A percentile compares a stretch with the other conserved stretches of the same genome.
Evolutionary conservation across 352 stramenopile species (phyloP).

Genomic region (Phytophthora pseudosyringae): DNA sequence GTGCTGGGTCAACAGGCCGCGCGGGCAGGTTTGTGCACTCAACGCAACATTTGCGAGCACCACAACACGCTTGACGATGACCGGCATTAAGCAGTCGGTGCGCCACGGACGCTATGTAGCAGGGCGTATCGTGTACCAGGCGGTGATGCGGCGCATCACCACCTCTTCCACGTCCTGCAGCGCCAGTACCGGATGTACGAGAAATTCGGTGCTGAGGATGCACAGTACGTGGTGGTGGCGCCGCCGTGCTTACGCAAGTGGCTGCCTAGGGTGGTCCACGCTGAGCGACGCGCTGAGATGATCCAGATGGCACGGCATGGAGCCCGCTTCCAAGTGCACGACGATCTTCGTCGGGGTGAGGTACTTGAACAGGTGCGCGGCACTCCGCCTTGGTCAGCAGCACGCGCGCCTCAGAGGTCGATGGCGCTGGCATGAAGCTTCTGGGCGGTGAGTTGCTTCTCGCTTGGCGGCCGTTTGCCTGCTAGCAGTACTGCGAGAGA

Average conservation of each 20-base stretch:
- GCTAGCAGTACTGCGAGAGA: too few species aligned
- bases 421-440: slow-evolving; percentile 24
- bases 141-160: slow-evolving; percentile 56
- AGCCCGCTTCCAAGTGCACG: slow-evolving; percentile 82
- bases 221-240: slow-evolving; percentile 69
- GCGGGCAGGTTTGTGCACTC: slow-evolving; percentile 54
- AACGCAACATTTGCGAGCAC: slow-evolving; percentile 76
- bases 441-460: too few species aligned
- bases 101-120: too few species aligned
- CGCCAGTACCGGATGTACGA: slow-evolving; percentile 86
- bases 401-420: not conserved
- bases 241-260: slow-evolving; percentile 62
- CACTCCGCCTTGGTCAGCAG: slow-evolving; percentile 60
- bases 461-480: too few species aligned
- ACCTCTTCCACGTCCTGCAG: slow-evolving; percentile 75
- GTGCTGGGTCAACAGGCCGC: slow-evolving; percentile 76
- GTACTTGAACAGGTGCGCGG: slow-evolving; percentile 88
- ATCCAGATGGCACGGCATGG: slow-evolving; percentile 83
- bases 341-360: slow-evolving; percentile 84
- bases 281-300: slow-evolving; percentile 75
- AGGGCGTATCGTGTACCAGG: too few species aligned
- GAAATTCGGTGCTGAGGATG: slow-evolving; percentile 73
- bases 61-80: slow-evolving; percentile 61
- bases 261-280: slow-evolving; percentile 79
- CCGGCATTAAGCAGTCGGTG: slow-evolving; percentile 72